A percentile compares a stretch with the other conserved stretches of the same genome.
Evolutionary conservation across 345 rosid species (phyloP).

Genomic region (Aurinia saxatilis): DNA sequence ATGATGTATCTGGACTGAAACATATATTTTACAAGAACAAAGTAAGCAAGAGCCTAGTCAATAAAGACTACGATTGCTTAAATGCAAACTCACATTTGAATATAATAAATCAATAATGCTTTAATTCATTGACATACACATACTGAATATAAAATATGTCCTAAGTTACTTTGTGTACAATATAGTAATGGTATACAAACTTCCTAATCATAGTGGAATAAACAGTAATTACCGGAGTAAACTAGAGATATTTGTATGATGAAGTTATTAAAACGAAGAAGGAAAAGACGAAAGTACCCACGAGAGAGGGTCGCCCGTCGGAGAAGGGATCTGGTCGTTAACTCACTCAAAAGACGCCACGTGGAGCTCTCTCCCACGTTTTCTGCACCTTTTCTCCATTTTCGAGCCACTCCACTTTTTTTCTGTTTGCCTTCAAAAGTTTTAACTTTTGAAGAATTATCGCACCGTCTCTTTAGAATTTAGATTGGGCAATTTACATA

Average conservation of each 20-base stretch:
- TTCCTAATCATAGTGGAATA: no score
- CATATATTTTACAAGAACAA: no score
- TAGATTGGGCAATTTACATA: no score
- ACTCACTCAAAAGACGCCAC: background rate
- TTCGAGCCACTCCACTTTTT: background rate
- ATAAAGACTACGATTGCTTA: background rate
- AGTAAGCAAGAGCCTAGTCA: background rate
- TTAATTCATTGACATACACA: no score
- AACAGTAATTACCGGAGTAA: no score
- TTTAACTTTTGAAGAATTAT: background rate
- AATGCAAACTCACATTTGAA: background rate
- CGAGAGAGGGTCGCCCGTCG: conserved; percentile 4
- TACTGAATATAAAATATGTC: background rate
- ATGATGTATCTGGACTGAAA: no score
- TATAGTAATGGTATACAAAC: no score
- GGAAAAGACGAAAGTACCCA: background rate
- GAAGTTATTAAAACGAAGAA: no score
- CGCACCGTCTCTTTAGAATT: no score
- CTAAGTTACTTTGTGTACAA: no score
- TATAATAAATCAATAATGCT: no score
- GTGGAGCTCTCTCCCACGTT: conserved; percentile 13
- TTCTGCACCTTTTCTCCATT: conserved; percentile 1
- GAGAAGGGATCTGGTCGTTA: background rate
- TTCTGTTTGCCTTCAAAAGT: background rate
- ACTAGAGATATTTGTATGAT: no score